Percentiles rank a stretch among this genome's conserved stretches.
phyloP scores from a whole-genome alignment of 768 basidiomycete genomes.

The Hypholoma sublateritium region DNA sequence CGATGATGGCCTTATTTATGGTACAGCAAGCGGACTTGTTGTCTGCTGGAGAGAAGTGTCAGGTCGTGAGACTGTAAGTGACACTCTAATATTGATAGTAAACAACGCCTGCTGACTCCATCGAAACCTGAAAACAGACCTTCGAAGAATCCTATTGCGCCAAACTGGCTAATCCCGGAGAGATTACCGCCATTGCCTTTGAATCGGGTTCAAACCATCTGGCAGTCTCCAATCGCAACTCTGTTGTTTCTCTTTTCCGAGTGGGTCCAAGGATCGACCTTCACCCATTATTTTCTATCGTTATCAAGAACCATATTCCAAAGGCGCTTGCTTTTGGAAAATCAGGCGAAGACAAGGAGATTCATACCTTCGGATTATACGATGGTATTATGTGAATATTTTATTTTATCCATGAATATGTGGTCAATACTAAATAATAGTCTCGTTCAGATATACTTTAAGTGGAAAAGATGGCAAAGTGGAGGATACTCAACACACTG shows the following conservation, averaged over 20 bases:
- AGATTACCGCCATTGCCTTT: conserved; percentile 1
- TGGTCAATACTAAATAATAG: not conserved
- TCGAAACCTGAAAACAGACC: too few relatives aligned
- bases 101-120: too few relatives aligned
- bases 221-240: conserved; percentile 1
- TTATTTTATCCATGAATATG: not conserved
- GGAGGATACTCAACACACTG: not conserved
- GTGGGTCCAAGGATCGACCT: conserved; percentile 1
- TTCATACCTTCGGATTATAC: not conserved
- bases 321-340: conserved; percentile 1
- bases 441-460: not conserved
- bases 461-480: conserved; percentile 3
- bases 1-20: not conserved
- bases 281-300: not conserved
- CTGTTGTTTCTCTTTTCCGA: not conserved
- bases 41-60: not conserved
- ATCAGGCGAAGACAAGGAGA: not conserved
- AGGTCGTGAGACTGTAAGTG: not conserved
- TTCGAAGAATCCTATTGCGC: not conserved
- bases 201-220: not conserved
- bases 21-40: not conserved
- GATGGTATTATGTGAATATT: not conserved
- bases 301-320: conserved; percentile 1
- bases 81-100: too few relatives aligned
- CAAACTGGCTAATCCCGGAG: not conserved